Evolutionary conservation across 2,329 filamentous ascomycete species (phyloP).

Genomic region (Volutella citrinella): DNA sequence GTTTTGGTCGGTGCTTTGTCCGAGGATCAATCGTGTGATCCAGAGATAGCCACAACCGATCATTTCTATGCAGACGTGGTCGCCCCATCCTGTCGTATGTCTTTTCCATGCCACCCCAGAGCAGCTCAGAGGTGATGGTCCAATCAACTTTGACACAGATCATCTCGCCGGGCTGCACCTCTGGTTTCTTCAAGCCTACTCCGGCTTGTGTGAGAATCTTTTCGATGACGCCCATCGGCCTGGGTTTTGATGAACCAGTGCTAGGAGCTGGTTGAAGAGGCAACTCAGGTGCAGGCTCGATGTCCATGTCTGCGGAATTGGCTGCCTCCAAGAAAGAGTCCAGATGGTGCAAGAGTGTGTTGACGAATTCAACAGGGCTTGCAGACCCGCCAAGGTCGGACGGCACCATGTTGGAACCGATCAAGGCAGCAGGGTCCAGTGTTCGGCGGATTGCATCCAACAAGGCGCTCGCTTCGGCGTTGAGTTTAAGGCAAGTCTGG

Average conservation of each 20-base stretch:
- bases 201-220: constrained; percentile 46
- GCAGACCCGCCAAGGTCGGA: constrained; percentile 10
- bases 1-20: constrained; percentile 31
- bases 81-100: constrained; percentile 37
- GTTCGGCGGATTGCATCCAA: constrained; percentile 14
- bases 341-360: constrained; percentile 8
- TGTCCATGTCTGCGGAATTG: constrained; percentile 7
- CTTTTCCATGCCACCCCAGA: constrained; percentile 33
- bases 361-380: constrained; percentile 7
- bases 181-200: constrained; percentile 29
- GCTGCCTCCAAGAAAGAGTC: constrained; percentile 12
- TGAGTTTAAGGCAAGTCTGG: constrained; percentile 5
- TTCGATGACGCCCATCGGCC: constrained; percentile 24
- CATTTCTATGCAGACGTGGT: constrained; percentile 46
- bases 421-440: constrained; percentile 11
- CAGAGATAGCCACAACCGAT: constrained; percentile 47
- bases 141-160: constrained; percentile 43
- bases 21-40: constrained; percentile 48
- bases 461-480: constrained; percentile 7
- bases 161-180: constrained; percentile 35
- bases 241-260: background rate
- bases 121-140: constrained; percentile 41
- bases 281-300: background rate
- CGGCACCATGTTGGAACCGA: constrained; percentile 10
- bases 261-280: background rate